Base-by-base conservation (phyloP, 805 yeast genomes). In the Wickerhamiella kazuoi region DNA sequence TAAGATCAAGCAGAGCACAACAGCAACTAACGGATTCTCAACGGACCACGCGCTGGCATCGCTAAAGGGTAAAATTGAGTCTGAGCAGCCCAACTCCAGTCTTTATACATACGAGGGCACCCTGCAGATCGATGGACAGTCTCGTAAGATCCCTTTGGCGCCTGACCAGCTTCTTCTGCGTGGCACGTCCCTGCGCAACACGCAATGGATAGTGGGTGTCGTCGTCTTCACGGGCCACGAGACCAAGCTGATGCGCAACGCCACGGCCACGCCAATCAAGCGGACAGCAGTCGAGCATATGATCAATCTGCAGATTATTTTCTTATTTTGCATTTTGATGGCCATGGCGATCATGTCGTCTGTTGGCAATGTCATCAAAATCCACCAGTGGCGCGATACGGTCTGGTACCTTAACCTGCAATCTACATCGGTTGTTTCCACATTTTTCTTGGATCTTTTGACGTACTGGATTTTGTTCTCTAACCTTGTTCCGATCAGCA, bases 141-240 rank as follows among this genome's bases (percentile, higher is more conserved):
- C 42, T 6, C 45, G 45, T 18, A 51, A 53, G 20, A 66, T 82
- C 35, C 77, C 98, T 1, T 62, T 90, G 39, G 64, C 78, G 6
- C 97, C 98, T 0, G 96, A 87, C 34, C 98, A 87, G 55, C 61
- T 93, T 63, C 64, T 93, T 31, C 65, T 90, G 41, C 72, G 99
- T 62, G 99, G 99, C 45, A 98, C 99, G 4, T 83, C 90, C 3
- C 65, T 90, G 45, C 70, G 96, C 59, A 90, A 90, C 54, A 93
- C 99, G 0, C 80, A 76, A 33, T 90, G 95, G 96, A 74, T 90
- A 33, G 81, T 81, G 50, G 99, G 98, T 18, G 67, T 83, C 38
- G 96, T 82, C 2, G 73, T 90, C 1, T 90, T 87, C 56, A 90
- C 99, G 0, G 99, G 99, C 17, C 99, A 93, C 56, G 98, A 90